Evolutionary conservation across 2,329 filamentous ascomycete species (phyloP).

Genomic region (Lizonia empirigonia): DNA sequence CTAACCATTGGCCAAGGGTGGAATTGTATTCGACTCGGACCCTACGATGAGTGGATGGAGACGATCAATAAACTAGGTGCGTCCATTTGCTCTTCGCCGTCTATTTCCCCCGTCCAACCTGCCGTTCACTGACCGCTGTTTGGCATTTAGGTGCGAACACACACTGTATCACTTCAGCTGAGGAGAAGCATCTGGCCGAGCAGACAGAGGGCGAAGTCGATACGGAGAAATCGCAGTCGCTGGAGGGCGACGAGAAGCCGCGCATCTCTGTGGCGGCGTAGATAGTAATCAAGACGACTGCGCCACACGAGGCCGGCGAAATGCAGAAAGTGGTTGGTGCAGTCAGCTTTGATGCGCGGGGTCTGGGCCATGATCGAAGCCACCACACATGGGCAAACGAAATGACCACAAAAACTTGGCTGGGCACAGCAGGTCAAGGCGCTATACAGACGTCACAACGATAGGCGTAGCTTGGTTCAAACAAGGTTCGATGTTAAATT

Average conservation of each 20-base stretch:
- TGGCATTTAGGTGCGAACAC: conserved; percentile 68
- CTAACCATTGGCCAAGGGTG: conserved; percentile 39
- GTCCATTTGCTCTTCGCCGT: conserved; percentile 18
- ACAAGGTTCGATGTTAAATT: conserved; percentile 29
- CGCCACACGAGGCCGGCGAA: conserved; percentile 29
- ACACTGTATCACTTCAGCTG: conserved; percentile 82
- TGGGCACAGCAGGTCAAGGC: conserved; percentile 8
- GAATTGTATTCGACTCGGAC: conserved; percentile 71
- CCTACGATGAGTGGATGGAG: conserved; percentile 92
- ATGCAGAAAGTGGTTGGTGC: conserved; percentile 7
- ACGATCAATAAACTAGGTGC: conserved; percentile 90
- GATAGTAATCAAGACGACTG: conserved; percentile 4
- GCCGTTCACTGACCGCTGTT: conserved; percentile 28
- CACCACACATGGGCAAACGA: conserved; percentile 16
- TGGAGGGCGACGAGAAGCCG: conserved; percentile 24
- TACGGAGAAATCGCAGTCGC: conserved; percentile 6
- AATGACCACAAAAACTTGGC: conserved; percentile 16
- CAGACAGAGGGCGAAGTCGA: conserved; percentile 39
- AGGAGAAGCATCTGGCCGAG: conserved; percentile 67
- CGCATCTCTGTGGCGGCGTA: conserved; percentile 42
- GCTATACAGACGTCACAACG: conserved; percentile 22
- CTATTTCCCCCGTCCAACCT: background rate
- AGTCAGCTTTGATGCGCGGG: conserved; percentile 1
- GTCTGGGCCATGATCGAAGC: conserved; percentile 13
- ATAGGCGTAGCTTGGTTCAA: conserved; percentile 20